These are phyloP conservation scores for Vaccinium myrtillus DNA, from an alignment of 148 eudicot genomes.

Conservation along the genomic window DNA sequence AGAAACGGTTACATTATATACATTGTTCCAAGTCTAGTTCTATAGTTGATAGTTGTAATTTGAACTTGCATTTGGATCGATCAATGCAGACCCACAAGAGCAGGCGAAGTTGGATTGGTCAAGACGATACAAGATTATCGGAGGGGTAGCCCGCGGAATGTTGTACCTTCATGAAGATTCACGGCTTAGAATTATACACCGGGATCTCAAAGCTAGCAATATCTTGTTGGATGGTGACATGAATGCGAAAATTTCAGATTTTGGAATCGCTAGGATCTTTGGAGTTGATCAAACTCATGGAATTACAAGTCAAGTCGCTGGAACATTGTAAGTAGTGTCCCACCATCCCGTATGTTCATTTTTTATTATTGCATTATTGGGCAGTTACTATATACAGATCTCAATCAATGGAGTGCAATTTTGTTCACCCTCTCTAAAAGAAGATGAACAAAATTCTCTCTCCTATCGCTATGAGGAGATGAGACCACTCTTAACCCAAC, in stretches of 20 bases:
- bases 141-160: constrained; percentile 28
- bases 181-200: neutral
- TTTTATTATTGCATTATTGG: neutral
- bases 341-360: neutral
- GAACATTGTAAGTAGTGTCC: constrained; percentile 40
- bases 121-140: constrained; percentile 31
- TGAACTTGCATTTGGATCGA: neutral
- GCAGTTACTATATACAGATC: neutral
- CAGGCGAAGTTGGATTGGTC: constrained; percentile 27
- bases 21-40: neutral
- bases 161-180: constrained; percentile 34
- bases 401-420: neutral
- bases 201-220: constrained; percentile 3
- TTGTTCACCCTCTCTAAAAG: too few relatives aligned
- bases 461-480: too few relatives aligned
- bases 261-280: neutral
- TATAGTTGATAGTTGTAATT: neutral
- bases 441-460: too few relatives aligned
- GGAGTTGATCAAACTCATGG: constrained; percentile 9
- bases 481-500: too few relatives aligned
- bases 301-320: constrained; percentile 21
- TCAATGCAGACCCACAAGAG: constrained; percentile 24
- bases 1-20: neutral
- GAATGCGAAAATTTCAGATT: constrained; percentile 27
- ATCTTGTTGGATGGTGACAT: constrained; percentile 19